A percentile compares a stretch with the other conserved stretches of the same genome.
Conservation (phyloP, 306 rosid genomes). For the Cucumis melo region DNA sequence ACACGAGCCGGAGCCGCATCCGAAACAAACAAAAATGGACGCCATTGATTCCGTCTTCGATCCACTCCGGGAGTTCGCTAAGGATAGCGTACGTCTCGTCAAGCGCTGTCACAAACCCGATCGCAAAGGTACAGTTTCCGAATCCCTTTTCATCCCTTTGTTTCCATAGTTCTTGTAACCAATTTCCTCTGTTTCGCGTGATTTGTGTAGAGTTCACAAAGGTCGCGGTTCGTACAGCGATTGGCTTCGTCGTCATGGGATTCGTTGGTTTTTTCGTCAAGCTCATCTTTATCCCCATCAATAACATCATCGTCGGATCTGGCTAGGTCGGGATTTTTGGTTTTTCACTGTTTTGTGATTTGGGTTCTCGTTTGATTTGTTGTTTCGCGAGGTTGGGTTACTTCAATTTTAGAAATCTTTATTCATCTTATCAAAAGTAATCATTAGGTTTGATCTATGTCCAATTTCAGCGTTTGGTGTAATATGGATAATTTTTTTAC, state of each 20-base stretch:
- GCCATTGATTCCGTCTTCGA: slow-evolving; percentile 62
- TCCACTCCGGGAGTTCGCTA: slow-evolving; percentile 57
- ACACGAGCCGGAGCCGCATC: neutral
- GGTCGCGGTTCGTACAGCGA: slow-evolving; percentile 70
- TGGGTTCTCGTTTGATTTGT: neutral
- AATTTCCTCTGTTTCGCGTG: neutral
- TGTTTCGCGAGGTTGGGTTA: neutral
- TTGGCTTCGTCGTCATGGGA: slow-evolving; percentile 79
- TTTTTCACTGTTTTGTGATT: neutral
- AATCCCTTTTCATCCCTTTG: neutral
- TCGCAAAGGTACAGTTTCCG: slow-evolving; percentile 33
- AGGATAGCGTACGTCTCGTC: slow-evolving; percentile 63
- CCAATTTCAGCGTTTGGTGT: neutral
- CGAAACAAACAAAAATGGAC: slow-evolving; percentile 25
- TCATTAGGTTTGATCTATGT: neutral
- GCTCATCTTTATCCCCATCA: slow-evolving; percentile 22
- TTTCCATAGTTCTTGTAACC: neutral
- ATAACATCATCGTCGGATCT: slow-evolving; percentile 79
- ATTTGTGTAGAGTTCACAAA: slow-evolving; percentile 44
- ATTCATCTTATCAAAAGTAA: no score
- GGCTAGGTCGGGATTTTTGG: slow-evolving; percentile 19
- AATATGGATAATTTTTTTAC: neutral
- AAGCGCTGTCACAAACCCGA: slow-evolving; percentile 72
- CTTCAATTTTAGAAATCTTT: no score
- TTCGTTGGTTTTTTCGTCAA: slow-evolving; percentile 21